A percentile compares a stretch with the other conserved stretches of the same genome.
phyloP scores from a whole-genome alignment of 192 early-diverging fungal species.

The Gaertneriomyces semiglobifer region DNA sequence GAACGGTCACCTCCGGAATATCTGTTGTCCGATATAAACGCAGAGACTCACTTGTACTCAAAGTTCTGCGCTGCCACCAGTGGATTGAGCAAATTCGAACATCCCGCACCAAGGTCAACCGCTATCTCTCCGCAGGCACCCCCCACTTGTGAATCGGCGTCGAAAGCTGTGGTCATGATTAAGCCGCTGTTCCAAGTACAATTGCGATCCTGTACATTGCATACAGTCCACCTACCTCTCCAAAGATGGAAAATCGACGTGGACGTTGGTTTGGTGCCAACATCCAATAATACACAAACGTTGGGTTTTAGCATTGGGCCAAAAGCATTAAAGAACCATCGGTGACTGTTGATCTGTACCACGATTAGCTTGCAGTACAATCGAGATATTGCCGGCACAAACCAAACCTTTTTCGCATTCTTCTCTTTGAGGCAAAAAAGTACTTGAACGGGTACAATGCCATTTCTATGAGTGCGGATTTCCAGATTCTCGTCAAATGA shows the following conservation, averaged over 20 bases:
- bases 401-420: slow-evolving; percentile 69
- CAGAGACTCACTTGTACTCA: slow-evolving; percentile 66
- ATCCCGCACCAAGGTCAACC: slow-evolving; percentile 55
- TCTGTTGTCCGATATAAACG: background rate
- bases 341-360: slow-evolving; percentile 67
- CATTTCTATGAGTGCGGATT: slow-evolving; percentile 52
- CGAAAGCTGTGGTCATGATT: slow-evolving; percentile 49
- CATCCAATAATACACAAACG: slow-evolving; percentile 59
- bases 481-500: slow-evolving; percentile 60
- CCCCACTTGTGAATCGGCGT: slow-evolving; percentile 65
- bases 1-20: background rate
- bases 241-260: slow-evolving; percentile 70
- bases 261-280: slow-evolving; percentile 68
- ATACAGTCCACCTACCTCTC: slow-evolving; percentile 33
- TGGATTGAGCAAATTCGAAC: slow-evolving; percentile 63
- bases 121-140: slow-evolving; percentile 80
- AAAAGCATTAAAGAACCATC: slow-evolving; percentile 60
- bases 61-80: slow-evolving; percentile 78
- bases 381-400: background rate
- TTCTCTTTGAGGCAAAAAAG: slow-evolving; percentile 89
- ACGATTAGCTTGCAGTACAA: background rate
- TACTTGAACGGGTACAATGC: slow-evolving; percentile 62
- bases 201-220: background rate
- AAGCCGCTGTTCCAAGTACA: background rate
- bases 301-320: slow-evolving; percentile 44